phyloP scores from a whole-genome alignment of 768 basidiomycete genomes.

The Trametes elegans region DNA sequence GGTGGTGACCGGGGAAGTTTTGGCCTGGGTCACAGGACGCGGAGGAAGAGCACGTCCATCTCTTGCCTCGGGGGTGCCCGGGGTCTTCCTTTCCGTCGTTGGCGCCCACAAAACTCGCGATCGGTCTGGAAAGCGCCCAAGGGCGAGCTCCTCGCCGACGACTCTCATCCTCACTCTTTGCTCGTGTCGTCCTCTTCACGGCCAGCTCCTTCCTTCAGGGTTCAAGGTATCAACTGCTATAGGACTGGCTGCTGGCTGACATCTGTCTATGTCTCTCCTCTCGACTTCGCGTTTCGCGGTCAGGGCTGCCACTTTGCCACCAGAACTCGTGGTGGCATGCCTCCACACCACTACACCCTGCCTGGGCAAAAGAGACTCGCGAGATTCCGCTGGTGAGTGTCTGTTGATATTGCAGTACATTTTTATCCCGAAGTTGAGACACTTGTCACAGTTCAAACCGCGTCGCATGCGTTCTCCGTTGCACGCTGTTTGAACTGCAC shows the following conservation, averaged over 20 bases:
- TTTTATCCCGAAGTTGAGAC: neutral
- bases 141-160: neutral
- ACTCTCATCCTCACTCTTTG: neutral
- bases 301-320: constrained; percentile 10
- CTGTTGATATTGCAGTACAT: neutral
- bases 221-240: too few relatives aligned
- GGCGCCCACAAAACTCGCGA: neutral
- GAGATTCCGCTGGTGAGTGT: neutral
- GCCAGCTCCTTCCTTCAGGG: too few relatives aligned
- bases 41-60: too few relatives aligned
- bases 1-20: constrained; percentile 5
- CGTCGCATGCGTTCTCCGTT: too few relatives aligned
- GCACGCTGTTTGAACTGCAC: neutral
- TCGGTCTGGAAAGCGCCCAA: neutral
- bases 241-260: neutral
- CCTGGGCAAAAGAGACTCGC: neutral
- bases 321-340: constrained; percentile 17
- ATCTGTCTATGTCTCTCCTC: constrained; percentile 16
- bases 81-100: neutral
- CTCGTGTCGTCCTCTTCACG: too few relatives aligned
- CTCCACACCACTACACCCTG: constrained; percentile 16
- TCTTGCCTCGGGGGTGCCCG: neutral
- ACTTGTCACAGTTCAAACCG: too few relatives aligned
- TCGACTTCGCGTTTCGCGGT: constrained; percentile 10
- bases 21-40: too few relatives aligned